Conservation (phyloP, 2,329 filamentous ascomycete genomes). For the Neonectria faginata region DNA sequence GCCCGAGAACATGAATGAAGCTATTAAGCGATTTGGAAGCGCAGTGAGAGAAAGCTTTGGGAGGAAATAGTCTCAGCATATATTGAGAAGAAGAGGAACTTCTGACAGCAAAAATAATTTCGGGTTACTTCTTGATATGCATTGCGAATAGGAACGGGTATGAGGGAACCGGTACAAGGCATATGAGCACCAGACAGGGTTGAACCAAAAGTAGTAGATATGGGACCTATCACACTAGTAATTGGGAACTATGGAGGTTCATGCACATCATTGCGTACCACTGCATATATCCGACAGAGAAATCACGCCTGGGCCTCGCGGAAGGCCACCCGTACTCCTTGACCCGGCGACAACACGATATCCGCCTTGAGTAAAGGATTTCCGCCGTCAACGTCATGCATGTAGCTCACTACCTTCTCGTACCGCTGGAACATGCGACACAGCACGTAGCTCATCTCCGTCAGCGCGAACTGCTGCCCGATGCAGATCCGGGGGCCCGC, state of each 20-base stretch:
- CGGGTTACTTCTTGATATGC: conserved; percentile 4
- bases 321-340: conserved; percentile 69
- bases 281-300: background rate
- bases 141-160: conserved; percentile 3
- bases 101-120: background rate
- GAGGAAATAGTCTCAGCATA: conserved; percentile 42
- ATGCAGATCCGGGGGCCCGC: conserved; percentile 80
- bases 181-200: background rate
- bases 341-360: conserved; percentile 69
- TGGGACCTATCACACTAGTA: background rate
- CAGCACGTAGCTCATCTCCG: conserved; percentile 80
- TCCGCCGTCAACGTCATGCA: conserved; percentile 66
- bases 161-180: conserved; percentile 7
- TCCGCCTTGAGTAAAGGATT: conserved; percentile 67
- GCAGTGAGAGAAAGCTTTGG: conserved; percentile 73
- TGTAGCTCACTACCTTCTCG: conserved; percentile 69
- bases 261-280: background rate
- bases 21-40: conserved; percentile 79
- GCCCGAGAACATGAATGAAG: conserved; percentile 75
- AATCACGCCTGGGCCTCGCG: conserved; percentile 57
- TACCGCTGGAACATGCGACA: conserved; percentile 80
- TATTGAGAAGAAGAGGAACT: background rate
- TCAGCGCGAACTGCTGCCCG: conserved; percentile 84
- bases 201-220: background rate
- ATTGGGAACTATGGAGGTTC: background rate